Evolutionary conservation across 2,329 filamentous ascomycete genomes (phyloP), one percentile per base, ranked within the genome.

Genomic region (Pseudocercospora fuligena): DNA sequence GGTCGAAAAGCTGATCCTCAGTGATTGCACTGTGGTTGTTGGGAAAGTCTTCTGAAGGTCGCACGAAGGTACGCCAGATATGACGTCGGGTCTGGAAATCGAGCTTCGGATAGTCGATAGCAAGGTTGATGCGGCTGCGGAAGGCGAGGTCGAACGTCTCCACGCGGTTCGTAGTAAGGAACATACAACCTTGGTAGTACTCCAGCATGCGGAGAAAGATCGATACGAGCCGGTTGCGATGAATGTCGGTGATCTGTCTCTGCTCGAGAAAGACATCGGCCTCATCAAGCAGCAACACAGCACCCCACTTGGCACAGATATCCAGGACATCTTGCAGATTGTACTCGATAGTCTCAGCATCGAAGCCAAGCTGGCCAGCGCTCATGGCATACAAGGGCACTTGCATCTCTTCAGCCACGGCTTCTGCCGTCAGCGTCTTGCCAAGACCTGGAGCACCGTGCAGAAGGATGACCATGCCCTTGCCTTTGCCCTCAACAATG

Each of bases 231-330:
- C 77, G 76, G 67, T 81, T 81, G 2, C 71, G 69, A 5, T 72
- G 61, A 12, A 75, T 43, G 40, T 77, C 74, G 2, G 65, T 59
- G n/a, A 69, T 65, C 14, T 66, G 65, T 1, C 87, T 84, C 61
- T 81, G 76, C 74, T 88, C 85, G 8, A 89, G 82, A 75, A 87
- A 89, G 19, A 88, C 85, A 63, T 89, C 87, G 2, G 85, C 86
- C 74, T 89, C 87, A 72, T 89, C 86, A 4, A 88, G 79, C 2
- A 88, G 80, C 6, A 87, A 80, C 5, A 88, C 80, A 12, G 83
- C 84, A 2, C 82, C 81, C 77, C 85, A 88, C 2, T 81, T 82
- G 71, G 84, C 80, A 31, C 83, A 85, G 3, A 86, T 79, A 47
- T 81, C 73, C 9, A 86, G 78, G 16, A 70, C 59, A 11, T 67